Evolutionary conservation across 768 basidiomycete species (phyloP).

Genomic region (Auricularia cornea): DNA sequence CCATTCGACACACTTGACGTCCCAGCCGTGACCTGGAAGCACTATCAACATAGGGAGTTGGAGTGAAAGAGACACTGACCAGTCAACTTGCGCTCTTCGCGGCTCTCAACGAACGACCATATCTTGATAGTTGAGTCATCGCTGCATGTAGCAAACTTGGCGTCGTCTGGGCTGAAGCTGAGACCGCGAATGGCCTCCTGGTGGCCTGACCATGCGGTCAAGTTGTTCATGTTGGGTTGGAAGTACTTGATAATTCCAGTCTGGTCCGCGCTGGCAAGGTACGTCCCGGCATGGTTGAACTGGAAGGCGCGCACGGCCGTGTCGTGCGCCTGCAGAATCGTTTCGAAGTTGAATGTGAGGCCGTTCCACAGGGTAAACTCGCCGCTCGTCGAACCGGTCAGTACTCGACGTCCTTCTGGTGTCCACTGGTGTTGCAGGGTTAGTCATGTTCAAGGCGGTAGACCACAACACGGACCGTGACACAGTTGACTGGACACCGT

Average conservation of each 20-base stretch:
- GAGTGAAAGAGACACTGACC: conserved; percentile 35
- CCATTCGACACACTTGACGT: conserved; percentile 98
- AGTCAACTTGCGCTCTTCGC: conserved; percentile 80
- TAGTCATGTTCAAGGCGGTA: conserved; percentile 2
- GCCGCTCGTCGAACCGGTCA: conserved; percentile 93
- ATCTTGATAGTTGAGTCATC: conserved; percentile 93
- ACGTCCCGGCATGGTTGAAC: conserved; percentile 91
- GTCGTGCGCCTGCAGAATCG: conserved; percentile 98
- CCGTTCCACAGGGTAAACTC: conserved; percentile 99
- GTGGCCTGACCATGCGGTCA: conserved; percentile 89
- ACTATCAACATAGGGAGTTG: not conserved
- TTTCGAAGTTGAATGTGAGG: conserved; percentile 98
- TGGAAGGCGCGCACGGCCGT: conserved; percentile 82
- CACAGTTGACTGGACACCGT: conserved; percentile 92
- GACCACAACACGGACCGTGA: conserved; percentile 51
- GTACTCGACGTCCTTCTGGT: conserved; percentile 84
- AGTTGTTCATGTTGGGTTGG: conserved; percentile 97
- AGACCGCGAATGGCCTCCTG: conserved; percentile 90
- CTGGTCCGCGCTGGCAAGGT: conserved; percentile 89
- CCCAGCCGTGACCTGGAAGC: conserved; percentile 90
- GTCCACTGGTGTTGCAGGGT: conserved; percentile 68
- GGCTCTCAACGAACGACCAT: conserved; percentile 89
- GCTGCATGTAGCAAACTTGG: conserved; percentile 86
- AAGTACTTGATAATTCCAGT: conserved; percentile 96
- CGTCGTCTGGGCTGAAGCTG: conserved; percentile 87